A percentile compares a stretch with the other conserved stretches of the same genome.
Conservation (phyloP, 371 early-diverging fungal genomes). For the Mucor piriformis region DNA sequence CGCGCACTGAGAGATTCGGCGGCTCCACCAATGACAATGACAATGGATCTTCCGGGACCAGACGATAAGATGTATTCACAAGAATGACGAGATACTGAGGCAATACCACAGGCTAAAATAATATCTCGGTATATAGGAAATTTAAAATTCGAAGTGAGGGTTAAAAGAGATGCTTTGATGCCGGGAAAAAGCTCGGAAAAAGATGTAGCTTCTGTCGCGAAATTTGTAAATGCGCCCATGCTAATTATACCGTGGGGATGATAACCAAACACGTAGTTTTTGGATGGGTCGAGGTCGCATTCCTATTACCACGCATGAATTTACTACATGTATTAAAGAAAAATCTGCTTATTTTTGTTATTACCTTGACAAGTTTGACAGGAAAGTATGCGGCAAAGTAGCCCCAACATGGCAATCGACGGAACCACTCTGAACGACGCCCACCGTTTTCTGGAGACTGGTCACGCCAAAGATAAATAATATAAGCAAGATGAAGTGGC, state of each 20-base stretch:
- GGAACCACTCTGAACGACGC: conserved; percentile 58
- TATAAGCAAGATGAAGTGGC: conserved; percentile 65
- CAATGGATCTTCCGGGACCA: conserved; percentile 73
- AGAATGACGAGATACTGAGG: conserved; percentile 70
- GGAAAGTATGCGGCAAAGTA: conserved; percentile 80
- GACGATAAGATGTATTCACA: conserved; percentile 69
- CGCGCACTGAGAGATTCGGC: conserved; percentile 67
- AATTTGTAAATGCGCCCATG: conserved; percentile 76
- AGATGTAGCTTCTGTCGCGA: conserved; percentile 69
- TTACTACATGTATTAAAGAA: not conserved
- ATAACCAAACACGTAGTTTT: conserved; percentile 77
- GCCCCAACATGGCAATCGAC: conserved; percentile 57
- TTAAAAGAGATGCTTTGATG: conserved; percentile 56
- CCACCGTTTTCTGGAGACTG: conserved; percentile 67
- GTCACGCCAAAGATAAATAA: conserved; percentile 57
- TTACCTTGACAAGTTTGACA: conserved; percentile 67
- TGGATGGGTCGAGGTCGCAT: conserved; percentile 77
- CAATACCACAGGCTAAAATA: conserved; percentile 67
- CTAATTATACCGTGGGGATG: conserved; percentile 84
- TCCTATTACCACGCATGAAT: not conserved
- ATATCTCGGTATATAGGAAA: conserved; percentile 75
- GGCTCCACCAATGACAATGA: conserved; percentile 78
- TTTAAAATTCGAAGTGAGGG: conserved; percentile 59
- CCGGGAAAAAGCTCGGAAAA: conserved; percentile 69
- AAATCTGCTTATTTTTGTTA: not conserved